Conservation (phyloP, 2,329 filamentous ascomycete genomes). For the Colletotrichum brevisporum region DNA sequence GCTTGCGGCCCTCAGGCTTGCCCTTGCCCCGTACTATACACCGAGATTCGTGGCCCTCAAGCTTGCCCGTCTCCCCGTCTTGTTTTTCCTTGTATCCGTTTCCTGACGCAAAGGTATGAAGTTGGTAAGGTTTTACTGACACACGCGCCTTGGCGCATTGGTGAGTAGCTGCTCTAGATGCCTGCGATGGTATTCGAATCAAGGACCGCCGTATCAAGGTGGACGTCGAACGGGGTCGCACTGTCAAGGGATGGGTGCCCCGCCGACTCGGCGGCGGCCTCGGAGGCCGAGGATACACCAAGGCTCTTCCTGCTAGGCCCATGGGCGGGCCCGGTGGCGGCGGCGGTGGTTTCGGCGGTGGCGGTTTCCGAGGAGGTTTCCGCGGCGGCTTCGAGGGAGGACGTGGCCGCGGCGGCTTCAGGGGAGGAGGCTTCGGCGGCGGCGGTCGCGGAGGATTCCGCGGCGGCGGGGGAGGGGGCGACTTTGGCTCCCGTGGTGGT, state of each 20-base stretch:
- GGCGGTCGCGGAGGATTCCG: conserved; percentile 69
- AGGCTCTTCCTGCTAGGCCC: conserved; percentile 80
- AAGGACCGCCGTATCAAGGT: conserved; percentile 93
- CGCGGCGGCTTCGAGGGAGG: conserved; percentile 54
- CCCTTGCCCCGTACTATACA: conserved; percentile 56
- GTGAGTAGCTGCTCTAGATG: conserved; percentile 88
- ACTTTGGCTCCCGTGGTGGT: conserved; percentile 59
- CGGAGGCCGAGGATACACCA: conserved; percentile 93
- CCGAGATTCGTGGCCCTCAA: conserved; percentile 69
- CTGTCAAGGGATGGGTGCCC: conserved; percentile 93
- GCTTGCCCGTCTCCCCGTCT: conserved; percentile 66
- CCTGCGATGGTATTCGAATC: conserved; percentile 89
- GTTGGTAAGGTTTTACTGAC: conserved; percentile 78
- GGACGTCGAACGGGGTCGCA: conserved; percentile 95
- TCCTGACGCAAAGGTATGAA: conserved; percentile 49
- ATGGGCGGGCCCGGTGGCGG: conserved; percentile 74
- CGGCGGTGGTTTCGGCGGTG: conserved; percentile 65
- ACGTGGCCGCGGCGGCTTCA: conserved; percentile 54
- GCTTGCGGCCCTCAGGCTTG: conserved; percentile 61
- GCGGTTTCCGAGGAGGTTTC: conserved; percentile 66
- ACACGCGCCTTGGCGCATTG: conserved; percentile 72
- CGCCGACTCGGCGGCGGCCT: conserved; percentile 92
- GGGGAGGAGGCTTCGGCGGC: conserved; percentile 66
- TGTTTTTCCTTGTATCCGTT: conserved; percentile 45
- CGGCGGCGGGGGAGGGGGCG: conserved; percentile 62